Conservation (phyloP, 73 alveolate species). For the Paramecium sonneborni region DNA sequence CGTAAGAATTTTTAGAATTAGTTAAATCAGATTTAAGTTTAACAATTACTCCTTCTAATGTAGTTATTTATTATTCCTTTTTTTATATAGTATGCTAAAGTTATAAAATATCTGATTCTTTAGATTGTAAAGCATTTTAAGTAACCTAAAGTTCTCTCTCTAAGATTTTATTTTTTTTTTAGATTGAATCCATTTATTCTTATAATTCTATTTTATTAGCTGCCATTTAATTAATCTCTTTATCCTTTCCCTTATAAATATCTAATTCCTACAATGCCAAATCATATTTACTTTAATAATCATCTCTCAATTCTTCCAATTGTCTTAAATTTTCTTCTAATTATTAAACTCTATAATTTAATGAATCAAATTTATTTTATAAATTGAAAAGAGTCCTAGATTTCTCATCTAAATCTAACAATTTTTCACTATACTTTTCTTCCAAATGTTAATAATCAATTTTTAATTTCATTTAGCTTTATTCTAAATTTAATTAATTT, state of each 20-base stretch:
- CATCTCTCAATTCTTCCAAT: slow-evolving; percentile 4
- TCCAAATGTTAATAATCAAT: neutral
- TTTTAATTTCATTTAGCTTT: neutral
- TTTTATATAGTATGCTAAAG: neutral
- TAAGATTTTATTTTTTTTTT: neutral
- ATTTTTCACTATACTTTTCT: neutral
- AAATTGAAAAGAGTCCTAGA: neutral
- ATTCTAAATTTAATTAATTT: neutral
- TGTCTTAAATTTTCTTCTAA: neutral
- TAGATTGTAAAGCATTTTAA: neutral
- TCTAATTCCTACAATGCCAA: neutral
- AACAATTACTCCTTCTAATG: neutral
- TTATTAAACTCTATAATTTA: neutral
- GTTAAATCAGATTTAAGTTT: neutral
- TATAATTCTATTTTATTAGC: neutral
- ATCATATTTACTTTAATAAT: neutral
- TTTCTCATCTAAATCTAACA: neutral
- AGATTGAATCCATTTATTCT: neutral
- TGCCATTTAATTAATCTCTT: neutral
- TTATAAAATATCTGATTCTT: neutral
- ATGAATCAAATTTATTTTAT: neutral
- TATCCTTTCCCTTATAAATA: neutral
- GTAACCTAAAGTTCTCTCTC: slow-evolving; percentile 10
- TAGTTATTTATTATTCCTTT: neutral
- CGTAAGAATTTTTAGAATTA: neutral